Evolutionary conservation across 1,284 basidiomycete species (phyloP).

Genomic region (Pseudozyma sp.): DNA sequence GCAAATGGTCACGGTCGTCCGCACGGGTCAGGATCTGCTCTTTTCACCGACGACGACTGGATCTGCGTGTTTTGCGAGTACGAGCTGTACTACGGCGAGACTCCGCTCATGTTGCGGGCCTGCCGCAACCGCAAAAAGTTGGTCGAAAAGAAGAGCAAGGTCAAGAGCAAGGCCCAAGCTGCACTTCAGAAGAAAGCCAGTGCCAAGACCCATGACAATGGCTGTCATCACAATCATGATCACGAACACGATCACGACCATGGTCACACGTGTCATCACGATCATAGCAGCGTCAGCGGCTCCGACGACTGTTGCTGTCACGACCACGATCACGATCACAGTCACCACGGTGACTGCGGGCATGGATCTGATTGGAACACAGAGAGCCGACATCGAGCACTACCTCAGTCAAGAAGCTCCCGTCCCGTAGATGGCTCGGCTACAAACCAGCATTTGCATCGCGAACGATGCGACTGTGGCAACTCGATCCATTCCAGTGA

Average conservation of each 20-base stretch:
- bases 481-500: constrained; percentile 52
- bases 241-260: constrained; percentile 16
- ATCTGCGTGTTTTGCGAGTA: constrained; percentile 70
- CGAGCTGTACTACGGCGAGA: constrained; percentile 68
- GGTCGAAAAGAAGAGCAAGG: constrained; percentile 61
- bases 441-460: background rate
- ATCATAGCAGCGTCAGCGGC: background rate
- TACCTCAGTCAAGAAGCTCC: background rate
- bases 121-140: constrained; percentile 65
- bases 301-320: constrained; percentile 4
- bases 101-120: constrained; percentile 55
- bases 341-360: background rate
- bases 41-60: constrained; percentile 58
- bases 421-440: background rate
- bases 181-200: constrained; percentile 24
- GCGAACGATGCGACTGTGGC: constrained; percentile 46
- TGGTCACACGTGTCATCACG: constrained; percentile 11
- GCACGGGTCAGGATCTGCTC: constrained; percentile 29
- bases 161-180: constrained; percentile 53
- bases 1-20: constrained; percentile 6
- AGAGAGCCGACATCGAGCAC: background rate
- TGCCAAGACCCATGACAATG: background rate
- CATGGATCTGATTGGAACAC: background rate
- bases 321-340: constrained; percentile 19
- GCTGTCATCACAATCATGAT: constrained; percentile 16